phyloP scores from a whole-genome alignment of 495 filamentous ascomycete species.

The Evernia prunastri region DNA sequence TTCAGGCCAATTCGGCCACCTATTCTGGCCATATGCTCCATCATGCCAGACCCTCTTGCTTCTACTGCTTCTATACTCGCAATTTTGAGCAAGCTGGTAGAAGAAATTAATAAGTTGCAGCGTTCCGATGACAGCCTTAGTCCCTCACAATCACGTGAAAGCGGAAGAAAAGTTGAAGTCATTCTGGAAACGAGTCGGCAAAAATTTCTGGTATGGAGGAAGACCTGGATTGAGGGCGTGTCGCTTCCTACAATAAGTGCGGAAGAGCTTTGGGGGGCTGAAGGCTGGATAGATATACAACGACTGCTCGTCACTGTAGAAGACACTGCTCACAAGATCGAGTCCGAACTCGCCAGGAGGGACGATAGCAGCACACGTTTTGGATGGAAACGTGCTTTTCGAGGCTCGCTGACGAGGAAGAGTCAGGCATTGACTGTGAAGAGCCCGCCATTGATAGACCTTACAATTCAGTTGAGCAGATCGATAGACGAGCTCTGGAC shows the following conservation, averaged over 20 bases:
- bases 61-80: neutral
- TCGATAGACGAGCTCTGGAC: conserved; percentile 21
- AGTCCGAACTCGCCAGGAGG: neutral
- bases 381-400: neutral
- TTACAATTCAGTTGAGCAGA: conserved; percentile 12
- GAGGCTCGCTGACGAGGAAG: conserved; percentile 1
- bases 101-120: neutral
- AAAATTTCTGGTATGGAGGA: conserved; percentile 10
- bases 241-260: neutral
- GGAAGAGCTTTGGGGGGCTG: conserved; percentile 7
- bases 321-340: neutral
- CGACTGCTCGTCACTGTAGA: neutral
- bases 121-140: neutral
- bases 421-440: neutral
- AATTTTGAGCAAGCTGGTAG: neutral
- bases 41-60: neutral
- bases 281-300: conserved; percentile 9
- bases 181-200: conserved; percentile 6
- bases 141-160: neutral
- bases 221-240: conserved; percentile 5
- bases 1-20: neutral
- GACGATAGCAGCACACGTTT: neutral
- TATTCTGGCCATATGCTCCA: neutral
- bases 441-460: neutral
- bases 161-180: neutral